Base-by-base conservation (phyloP, 2,329 filamentous ascomycete genomes). In the Cordyceps militaris region DNA sequence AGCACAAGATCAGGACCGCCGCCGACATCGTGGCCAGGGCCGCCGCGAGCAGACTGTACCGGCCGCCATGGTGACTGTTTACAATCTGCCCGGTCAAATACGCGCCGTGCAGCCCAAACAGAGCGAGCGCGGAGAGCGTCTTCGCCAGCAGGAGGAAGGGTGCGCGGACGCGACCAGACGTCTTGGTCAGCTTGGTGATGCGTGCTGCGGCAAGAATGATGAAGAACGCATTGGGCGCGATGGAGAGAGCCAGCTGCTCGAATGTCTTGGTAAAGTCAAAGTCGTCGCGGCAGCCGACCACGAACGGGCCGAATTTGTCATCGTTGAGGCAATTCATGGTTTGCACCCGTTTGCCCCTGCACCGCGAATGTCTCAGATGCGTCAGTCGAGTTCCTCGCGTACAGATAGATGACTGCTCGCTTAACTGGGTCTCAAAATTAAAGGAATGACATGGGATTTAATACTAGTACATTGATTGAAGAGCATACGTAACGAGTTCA, bases 221-320 rank as follows among this genome's bases (percentile, higher is more conserved):
- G 26, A 57, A 57, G 4, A 51, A 14, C 14, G 21, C 23, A n/a
- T 28, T 34, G 8, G 55, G 55, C 3, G 11, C 10, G 14, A 57
- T 43, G 14, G 55, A 57, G 7, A 51, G 47, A 19, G 28, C 24
- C 10, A 44, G 26, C 7, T 57, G 55, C 21, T 57, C 44, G 32
- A 57, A 57, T 14, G 54, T 51, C 28, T 57, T 57, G 21, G 55
- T 57, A 21, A 57, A 51, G 28, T 57, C 55, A 21, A 57, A 51
- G 26, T 57, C 28, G 19, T 57, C 38, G 26, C 55, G 46, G 16
- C 55, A 57, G 16, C 55, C 55, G 23, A 16, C 32, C 28, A 57
- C 55, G 23, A 57, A 16, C 2, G 46, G 47, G 9, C 55, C 46
- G 13, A 51, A 14, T 4, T 2, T 23, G 6, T 44, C 26, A 28